Evolutionary conservation across 345 rosid species (phyloP), one percentile per base, ranked within the genome.

Genomic region (Populus pruinosa): DNA sequence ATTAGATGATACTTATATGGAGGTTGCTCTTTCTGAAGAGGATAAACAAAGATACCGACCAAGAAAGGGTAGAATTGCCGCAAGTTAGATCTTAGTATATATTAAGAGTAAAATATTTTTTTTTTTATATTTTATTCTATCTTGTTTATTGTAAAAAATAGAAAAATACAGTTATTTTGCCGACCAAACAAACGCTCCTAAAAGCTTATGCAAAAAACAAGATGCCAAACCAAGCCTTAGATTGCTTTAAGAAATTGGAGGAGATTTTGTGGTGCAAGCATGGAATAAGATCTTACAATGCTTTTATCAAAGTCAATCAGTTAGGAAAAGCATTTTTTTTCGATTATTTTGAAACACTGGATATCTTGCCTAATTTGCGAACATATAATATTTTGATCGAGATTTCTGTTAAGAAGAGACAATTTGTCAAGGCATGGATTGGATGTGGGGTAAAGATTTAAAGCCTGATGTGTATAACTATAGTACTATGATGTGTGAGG

Each of bases 351-450:
- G 85, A 85, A 72, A 84, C 87, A 14, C 82, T 49, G 1, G 93
- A 91, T 36, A 64, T 90, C 70, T 79, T 78, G 67, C 92, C 97
- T 29, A 92, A 91, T 85, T 77, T 93, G 89, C 91, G 82, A 80
- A 87, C 97, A 17, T 92, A 84, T 76, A 93, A 92, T 76, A 82
- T 93, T 69, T 85, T 92, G 89, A 87, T 93, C 69, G 93, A 93
- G 87, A 79, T 92, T 86, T 82, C 84, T 20, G 91, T 93, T 78
- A 92, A 87, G 90, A 89, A 78, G 86, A 82, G 86, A 78, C 86
- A 87, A 73, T 87, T 90, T 77, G 76, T 84, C 75, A 85, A 84
- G 80, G 94, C 94, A 0, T 96, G 70, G 82, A 77, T 78, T 85
- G 91, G 89, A 73, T 93, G 87, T 87, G 94, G 94, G 81, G 74